A percentile compares a stretch with the other conserved stretches of the same genome.
Conservation (phyloP, 2,329 filamentous ascomycete species). For the Colletotrichum destructivum region DNA sequence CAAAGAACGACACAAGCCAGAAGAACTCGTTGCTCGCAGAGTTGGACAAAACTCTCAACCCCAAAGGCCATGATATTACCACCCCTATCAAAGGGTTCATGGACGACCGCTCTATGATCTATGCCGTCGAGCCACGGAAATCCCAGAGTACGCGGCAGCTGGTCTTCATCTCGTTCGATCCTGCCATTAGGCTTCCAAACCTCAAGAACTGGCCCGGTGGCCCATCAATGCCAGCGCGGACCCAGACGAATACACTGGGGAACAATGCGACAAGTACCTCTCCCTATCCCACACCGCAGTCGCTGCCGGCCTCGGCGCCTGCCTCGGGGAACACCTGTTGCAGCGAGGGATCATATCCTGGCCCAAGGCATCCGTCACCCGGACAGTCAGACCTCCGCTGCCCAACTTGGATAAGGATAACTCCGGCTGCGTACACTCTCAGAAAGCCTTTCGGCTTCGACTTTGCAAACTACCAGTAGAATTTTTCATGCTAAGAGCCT, state of each 20-base stretch:
- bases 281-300: constrained; percentile 25
- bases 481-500: too few relatives aligned
- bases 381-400: neutral
- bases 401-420: constrained; percentile 14
- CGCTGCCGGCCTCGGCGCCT: constrained; percentile 10
- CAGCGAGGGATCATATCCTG: constrained; percentile 36
- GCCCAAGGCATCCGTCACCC: constrained; percentile 34
- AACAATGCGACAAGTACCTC: neutral
- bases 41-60: constrained; percentile 56
- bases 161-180: constrained; percentile 61
- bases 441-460: constrained; percentile 18
- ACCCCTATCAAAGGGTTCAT: constrained; percentile 59
- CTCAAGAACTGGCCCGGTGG: constrained; percentile 45
- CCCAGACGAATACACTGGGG: neutral
- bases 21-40: constrained; percentile 37
- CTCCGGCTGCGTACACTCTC: constrained; percentile 17
- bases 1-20: constrained; percentile 17
- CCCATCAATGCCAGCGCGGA: constrained; percentile 19
- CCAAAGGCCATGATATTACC: constrained; percentile 50
- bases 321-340: constrained; percentile 9
- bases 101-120: constrained; percentile 64
- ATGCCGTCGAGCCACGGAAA: constrained; percentile 51
- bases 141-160: constrained; percentile 51
- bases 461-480: constrained; percentile 16
- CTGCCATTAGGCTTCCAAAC: constrained; percentile 52